Evolutionary conservation across 768 basidiomycete species (phyloP).

Genomic region (Artomyces pyxidatus): DNA sequence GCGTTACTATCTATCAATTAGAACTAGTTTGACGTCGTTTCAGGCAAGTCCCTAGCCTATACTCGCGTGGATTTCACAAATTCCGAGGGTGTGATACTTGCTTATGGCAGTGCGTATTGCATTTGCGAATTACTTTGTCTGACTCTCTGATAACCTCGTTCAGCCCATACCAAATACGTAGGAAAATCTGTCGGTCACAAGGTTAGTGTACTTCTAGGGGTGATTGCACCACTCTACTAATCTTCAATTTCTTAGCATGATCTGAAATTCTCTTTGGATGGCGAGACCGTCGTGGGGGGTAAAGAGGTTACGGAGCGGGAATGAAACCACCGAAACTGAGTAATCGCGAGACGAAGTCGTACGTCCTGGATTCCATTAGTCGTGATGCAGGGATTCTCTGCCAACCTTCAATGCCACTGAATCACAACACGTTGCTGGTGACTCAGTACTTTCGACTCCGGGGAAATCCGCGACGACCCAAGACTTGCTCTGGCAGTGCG

Average conservation of each 20-base stretch:
- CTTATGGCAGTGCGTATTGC: conserved; percentile 62
- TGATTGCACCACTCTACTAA: conserved; percentile 33
- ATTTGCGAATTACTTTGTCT: not conserved
- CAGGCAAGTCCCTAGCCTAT: conserved; percentile 75
- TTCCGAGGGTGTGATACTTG: conserved; percentile 59
- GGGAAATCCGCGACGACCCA: too few species aligned
- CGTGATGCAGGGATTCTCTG: too few species aligned
- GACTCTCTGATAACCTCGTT: conserved; percentile 4
- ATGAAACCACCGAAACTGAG: too few species aligned
- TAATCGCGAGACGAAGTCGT: too few species aligned
- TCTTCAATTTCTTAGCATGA: conserved; percentile 41
- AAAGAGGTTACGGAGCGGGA: too few species aligned
- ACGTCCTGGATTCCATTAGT: too few species aligned
- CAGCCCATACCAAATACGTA: conserved; percentile 83
- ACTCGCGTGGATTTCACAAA: conserved; percentile 73
- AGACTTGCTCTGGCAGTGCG: too few species aligned
- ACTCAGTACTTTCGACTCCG: too few species aligned
- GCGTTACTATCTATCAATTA: not conserved
- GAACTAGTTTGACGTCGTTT: not conserved
- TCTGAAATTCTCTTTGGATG: conserved; percentile 73
- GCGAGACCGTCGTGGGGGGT: conserved; percentile 62
- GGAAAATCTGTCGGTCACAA: conserved; percentile 51
- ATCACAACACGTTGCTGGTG: too few species aligned
- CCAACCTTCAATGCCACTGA: too few species aligned
- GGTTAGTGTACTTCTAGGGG: conserved; percentile 21